phyloP scores from a whole-genome alignment of 805 yeast species.

The Yarrowia alimentaria region DNA sequence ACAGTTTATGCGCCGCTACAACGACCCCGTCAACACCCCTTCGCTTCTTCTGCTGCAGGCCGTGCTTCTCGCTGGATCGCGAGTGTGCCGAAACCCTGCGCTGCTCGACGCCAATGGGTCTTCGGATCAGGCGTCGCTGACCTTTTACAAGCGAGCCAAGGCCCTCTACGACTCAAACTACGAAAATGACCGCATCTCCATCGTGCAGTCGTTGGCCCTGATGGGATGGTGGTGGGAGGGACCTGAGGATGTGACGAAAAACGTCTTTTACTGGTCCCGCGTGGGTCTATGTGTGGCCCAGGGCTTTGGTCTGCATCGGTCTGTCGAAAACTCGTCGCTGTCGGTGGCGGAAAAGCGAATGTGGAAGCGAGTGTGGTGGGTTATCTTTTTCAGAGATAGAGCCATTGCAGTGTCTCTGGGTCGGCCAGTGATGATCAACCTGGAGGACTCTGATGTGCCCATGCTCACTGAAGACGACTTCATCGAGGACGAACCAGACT shows the following conservation, averaged over 20 bases:
- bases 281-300: constrained; percentile 70
- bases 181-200: constrained; percentile 61
- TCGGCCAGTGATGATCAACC: constrained; percentile 63
- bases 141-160: constrained; percentile 69
- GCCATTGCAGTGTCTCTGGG: constrained; percentile 71
- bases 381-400: constrained; percentile 67
- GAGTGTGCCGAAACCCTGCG: constrained; percentile 55
- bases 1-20: constrained; percentile 58
- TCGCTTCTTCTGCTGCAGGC: constrained; percentile 66
- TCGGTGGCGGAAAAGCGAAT: constrained; percentile 47
- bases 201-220: constrained; percentile 60
- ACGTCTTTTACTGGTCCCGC: constrained; percentile 67
- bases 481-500: constrained; percentile 49
- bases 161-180: constrained; percentile 68
- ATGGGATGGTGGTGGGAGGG: constrained; percentile 74
- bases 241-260: constrained; percentile 64
- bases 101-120: constrained; percentile 48
- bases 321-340: constrained; percentile 43
- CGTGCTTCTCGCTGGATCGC: constrained; percentile 65
- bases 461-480: constrained; percentile 68
- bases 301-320: constrained; percentile 72
- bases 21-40: constrained; percentile 56
- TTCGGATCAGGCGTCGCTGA: constrained; percentile 52
- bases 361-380: constrained; percentile 77
- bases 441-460: constrained; percentile 75